A percentile compares a stretch with the other conserved stretches of the same genome.
phyloP scores from a whole-genome alignment of 768 basidiomycete species.

The Sarcomyxa edulis region DNA sequence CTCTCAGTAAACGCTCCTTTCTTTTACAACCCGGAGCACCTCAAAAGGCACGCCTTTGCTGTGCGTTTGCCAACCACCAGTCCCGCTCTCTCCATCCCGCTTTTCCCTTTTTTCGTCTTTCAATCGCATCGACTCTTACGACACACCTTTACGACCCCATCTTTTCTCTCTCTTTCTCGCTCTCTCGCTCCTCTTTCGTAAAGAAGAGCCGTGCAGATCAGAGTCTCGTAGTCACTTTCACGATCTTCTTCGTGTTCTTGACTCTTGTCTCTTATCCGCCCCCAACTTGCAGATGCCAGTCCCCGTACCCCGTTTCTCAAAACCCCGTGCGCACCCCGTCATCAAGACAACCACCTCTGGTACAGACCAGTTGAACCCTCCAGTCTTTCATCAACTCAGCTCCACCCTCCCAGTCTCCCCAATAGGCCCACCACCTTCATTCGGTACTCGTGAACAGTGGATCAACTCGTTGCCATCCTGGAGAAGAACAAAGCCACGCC shows the following conservation, averaged over 20 bases:
- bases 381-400: slow-evolving; percentile 43
- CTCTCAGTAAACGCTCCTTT: slow-evolving; percentile 11
- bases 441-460: slow-evolving; percentile 69
- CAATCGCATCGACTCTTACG: slow-evolving; percentile 44
- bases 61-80: slow-evolving; percentile 69
- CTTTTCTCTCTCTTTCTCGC: slow-evolving; percentile 28
- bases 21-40: slow-evolving; percentile 24
- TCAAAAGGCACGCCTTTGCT: slow-evolving; percentile 92
- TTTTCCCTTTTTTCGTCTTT: no score
- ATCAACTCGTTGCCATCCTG: slow-evolving; percentile 65
- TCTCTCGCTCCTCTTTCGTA: slow-evolving; percentile 28
- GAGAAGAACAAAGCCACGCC: slow-evolving; percentile 63
- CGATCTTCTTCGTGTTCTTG: slow-evolving; percentile 35
- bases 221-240: slow-evolving; percentile 36
- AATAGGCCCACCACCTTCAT: slow-evolving; percentile 56
- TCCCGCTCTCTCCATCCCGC: slow-evolving; percentile 6
- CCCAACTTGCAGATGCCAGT: slow-evolving; percentile 74
- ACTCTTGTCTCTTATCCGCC: slow-evolving; percentile 33
- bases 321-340: slow-evolving; percentile 58
- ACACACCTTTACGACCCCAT: slow-evolving; percentile 65
- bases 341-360: slow-evolving; percentile 51
- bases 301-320: slow-evolving; percentile 64
- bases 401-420: slow-evolving; percentile 57
- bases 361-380: slow-evolving; percentile 32
- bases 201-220: slow-evolving; percentile 37